Conservation (phyloP, 768 basidiomycete genomes). For the Hemileccinum impolitum region DNA sequence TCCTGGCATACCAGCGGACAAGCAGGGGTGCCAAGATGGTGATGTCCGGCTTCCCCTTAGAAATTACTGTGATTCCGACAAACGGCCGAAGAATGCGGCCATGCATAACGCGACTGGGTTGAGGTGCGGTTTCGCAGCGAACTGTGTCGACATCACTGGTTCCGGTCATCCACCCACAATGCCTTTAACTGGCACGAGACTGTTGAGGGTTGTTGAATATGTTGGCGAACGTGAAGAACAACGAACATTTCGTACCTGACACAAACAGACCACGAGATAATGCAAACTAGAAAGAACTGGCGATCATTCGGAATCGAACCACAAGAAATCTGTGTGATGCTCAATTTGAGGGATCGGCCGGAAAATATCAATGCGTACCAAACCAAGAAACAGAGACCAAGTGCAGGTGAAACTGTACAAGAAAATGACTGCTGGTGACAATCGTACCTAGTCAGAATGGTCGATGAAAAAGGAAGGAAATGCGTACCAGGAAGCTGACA, state of each 20-base stretch:
- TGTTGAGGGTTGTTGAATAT: not conserved
- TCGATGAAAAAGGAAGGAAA: not conserved
- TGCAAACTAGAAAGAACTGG: not conserved
- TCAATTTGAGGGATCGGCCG: not conserved
- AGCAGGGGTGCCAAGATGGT: too few relatives aligned
- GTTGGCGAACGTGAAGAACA: not conserved
- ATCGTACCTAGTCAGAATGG: not conserved
- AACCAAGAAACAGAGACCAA: not conserved
- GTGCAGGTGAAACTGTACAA: not conserved
- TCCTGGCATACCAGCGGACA: too few relatives aligned
- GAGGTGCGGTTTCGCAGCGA: too few relatives aligned
- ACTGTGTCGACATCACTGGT: too few relatives aligned
- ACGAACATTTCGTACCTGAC: not conserved
- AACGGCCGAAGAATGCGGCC: too few relatives aligned
- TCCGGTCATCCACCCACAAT: too few relatives aligned
- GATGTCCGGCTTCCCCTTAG: too few relatives aligned
- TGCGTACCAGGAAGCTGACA: constrained; percentile 1
- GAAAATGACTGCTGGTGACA: not conserved
- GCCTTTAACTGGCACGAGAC: not conserved
- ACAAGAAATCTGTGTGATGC: not conserved
- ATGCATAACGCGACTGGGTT: too few relatives aligned
- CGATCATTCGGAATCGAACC: not conserved
- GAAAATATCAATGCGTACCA: constrained; percentile 1
- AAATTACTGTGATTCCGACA: too few relatives aligned
- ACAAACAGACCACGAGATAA: not conserved